Conservation (phyloP, 2,329 filamentous ascomycete species). For the Tolypocladium tundrense region DNA sequence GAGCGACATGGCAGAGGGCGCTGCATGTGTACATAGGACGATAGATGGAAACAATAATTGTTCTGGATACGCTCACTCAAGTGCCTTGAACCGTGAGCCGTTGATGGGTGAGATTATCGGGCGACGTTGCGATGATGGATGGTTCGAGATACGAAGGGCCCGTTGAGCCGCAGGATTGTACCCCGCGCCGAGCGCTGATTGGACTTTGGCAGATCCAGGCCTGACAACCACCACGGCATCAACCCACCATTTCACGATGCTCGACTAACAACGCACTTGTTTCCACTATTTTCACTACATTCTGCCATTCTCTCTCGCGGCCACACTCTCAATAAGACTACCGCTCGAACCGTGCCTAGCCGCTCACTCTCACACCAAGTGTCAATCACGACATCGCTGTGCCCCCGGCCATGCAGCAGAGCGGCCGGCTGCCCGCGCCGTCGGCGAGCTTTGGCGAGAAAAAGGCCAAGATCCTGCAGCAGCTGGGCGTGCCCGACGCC, state of each 20-base stretch:
- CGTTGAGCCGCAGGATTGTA: constrained; percentile 1
- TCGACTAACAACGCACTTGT: constrained; percentile 3
- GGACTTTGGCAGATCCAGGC: neutral
- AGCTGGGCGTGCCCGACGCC: constrained; percentile 56
- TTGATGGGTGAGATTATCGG: neutral
- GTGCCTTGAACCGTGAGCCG: neutral
- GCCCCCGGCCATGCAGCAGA: constrained; percentile 12
- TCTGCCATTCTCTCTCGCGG: neutral
- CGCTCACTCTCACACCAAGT: neutral
- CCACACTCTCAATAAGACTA: neutral
- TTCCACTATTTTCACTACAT: neutral
- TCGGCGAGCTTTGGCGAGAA: constrained; percentile 40
- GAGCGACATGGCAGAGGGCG: neutral
- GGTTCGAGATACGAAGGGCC: neutral
- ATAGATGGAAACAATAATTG: neutral
- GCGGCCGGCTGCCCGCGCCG: constrained; percentile 14
- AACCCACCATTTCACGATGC: neutral
- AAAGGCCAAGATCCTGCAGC: constrained; percentile 63
- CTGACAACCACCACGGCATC: neutral
- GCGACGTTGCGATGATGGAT: neutral
- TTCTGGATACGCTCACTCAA: neutral
- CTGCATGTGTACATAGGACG: neutral
- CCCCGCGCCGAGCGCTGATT: constrained; percentile 12
- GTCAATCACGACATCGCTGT: no score
- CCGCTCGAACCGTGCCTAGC: neutral